Conservation (phyloP, 1,284 basidiomycete species). For the Filobasidium uniguttulatum region DNA sequence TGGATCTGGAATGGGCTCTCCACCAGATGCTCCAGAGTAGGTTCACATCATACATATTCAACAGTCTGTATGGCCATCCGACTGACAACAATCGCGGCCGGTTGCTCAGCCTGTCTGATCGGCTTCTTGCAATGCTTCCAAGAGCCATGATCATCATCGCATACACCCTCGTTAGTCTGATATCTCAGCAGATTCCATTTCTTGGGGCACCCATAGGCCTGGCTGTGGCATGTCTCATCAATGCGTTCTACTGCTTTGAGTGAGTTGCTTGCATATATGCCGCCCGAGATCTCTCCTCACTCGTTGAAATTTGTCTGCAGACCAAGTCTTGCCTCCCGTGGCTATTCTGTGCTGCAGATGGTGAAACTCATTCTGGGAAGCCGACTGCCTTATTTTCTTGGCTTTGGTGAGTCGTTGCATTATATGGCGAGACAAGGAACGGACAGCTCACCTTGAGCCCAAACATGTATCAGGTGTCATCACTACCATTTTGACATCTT, state of each 20-base stretch:
- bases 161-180: constrained; percentile 30
- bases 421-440: neutral
- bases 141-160: constrained; percentile 33
- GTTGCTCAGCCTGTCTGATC: constrained; percentile 15
- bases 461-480: constrained; percentile 22
- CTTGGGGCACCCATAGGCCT: constrained; percentile 24
- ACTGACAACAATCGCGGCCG: neutral
- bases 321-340: constrained; percentile 26
- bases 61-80: neutral
- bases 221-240: constrained; percentile 31
- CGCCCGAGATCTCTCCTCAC: neutral
- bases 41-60: neutral
- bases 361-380: constrained; percentile 6
- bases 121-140: constrained; percentile 22
- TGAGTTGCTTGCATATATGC: constrained; percentile 17
- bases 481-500: constrained; percentile 29
- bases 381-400: constrained; percentile 23
- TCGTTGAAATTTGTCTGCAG: neutral
- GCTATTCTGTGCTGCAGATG: constrained; percentile 28
- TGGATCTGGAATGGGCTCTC: neutral
- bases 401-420: constrained; percentile 34
- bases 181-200: constrained; percentile 28
- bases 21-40: neutral
- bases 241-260: constrained; percentile 37
- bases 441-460: neutral